Evolutionary conservation across 2,329 filamentous ascomycete genomes (phyloP).

Genomic region (Trichoderma arundinaceum): DNA sequence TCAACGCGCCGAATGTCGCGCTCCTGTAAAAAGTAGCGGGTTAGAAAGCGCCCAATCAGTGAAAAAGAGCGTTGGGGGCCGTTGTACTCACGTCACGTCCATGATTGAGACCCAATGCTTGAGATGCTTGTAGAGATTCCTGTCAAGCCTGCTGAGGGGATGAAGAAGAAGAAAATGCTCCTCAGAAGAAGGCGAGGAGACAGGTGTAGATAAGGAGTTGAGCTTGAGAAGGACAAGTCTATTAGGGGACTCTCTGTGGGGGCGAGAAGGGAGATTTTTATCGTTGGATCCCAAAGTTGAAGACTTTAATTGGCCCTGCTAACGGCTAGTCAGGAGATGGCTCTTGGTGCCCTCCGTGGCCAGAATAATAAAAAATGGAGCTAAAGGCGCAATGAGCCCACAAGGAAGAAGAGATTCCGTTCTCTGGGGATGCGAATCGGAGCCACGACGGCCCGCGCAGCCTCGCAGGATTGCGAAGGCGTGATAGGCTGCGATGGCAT

Average conservation of each 20-base stretch:
- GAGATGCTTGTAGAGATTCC: conserved; percentile 2
- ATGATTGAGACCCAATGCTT: conserved; percentile 38
- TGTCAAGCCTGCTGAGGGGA: conserved; percentile 1
- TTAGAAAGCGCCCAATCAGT: conserved; percentile 15
- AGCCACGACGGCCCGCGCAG: conserved; percentile 22
- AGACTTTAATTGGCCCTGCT: conserved; percentile 29
- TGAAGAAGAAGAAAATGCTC: background rate
- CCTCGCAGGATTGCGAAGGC: conserved; percentile 1
- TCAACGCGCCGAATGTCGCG: conserved; percentile 55
- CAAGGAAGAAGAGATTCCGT: conserved; percentile 24
- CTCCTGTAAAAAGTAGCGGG: conserved; percentile 50
- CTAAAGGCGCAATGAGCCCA: conserved; percentile 28
- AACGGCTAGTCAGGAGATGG: conserved; percentile 34
- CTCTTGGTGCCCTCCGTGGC: conserved; percentile 6
- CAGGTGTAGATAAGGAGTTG: conserved; percentile 30
- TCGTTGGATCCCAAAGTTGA: conserved; percentile 13
- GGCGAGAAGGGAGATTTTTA: conserved; percentile 34
- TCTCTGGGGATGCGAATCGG: conserved; percentile 27
- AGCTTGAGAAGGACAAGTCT: conserved; percentile 16
- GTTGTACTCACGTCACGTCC: conserved; percentile 43
- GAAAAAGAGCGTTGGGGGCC: too few species aligned
- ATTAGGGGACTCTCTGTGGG: conserved; percentile 29
- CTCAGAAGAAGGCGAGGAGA: conserved; percentile 6
- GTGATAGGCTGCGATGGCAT: conserved; percentile 7
- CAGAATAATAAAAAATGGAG: conserved; percentile 7